Base-by-base conservation (phyloP, 2,329 filamentous ascomycete genomes). In the Pseudocercospora macadamiae region DNA sequence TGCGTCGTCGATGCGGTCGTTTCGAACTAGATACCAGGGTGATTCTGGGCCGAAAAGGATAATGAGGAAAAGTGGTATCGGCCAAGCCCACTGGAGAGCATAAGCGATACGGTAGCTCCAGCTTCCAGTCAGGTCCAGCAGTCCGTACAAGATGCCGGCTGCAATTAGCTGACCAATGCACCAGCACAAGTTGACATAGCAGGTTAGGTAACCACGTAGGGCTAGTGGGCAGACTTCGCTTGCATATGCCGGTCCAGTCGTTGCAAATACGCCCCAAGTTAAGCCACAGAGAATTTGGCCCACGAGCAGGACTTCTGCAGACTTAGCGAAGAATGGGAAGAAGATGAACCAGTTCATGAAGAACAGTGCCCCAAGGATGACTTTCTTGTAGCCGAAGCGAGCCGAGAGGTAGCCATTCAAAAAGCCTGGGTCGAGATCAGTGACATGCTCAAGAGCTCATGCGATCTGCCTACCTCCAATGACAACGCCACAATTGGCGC, bases 201-300 rank as follows among this genome's bases (percentile, higher is more conserved):
- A 81, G 1, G 83, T 86, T n/a, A 86, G 72, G 52, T 82, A 80
- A n/a, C 80, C 82, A 14, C 84, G 79, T 36, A 86, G 76, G 1
- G 79, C 79, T 48, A 83, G 74, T 2, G 84, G 48, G 28, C 61
- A 63, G 14, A 63, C 51, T 37, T 63, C 61, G 9, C 54, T 58
- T 6, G 61, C 61, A 32, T 63, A 63, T 9, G 57, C 57, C 1
- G 61, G 57, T 1, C 51, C 54, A 16, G 51, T 57, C 6, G 57
- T 63, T 8, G 57, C 57, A 47, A 62, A 62, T 2, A 60, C 60
- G 5, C 60, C 60, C 58, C 58, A 60, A 12, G 54, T 51, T 3
- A 60, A 16, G 72, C 67, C 67, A 64, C 21, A 68, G 71, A 14
- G 67, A 70, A 62, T 74, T 70, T 12, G 71, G 68, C 16, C 68